A percentile compares a stretch with the other conserved stretches of the same genome.
Conservation (phyloP, 352 stramenopile genomes). For the Phytopythium ostracodes region DNA sequence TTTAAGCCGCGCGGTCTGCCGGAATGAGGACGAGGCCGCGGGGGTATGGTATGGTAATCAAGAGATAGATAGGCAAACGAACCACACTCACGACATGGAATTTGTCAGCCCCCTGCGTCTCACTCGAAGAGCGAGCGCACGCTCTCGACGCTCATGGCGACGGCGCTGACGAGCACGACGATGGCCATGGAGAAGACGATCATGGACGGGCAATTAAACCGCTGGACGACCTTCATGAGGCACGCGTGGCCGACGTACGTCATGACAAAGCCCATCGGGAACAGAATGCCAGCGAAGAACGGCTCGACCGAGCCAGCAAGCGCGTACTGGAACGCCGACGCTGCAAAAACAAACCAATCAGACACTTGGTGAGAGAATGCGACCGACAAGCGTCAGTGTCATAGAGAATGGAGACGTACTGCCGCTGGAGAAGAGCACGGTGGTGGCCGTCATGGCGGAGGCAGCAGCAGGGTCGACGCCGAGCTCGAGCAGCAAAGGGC, state of each 20-base stretch:
- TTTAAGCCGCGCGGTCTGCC: neutral
- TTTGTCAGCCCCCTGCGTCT: neutral
- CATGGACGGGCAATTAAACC: constrained; percentile 61
- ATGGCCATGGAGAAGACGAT: constrained; percentile 70
- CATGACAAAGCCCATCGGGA: constrained; percentile 54
- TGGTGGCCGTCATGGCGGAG: constrained; percentile 87
- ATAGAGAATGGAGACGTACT: constrained; percentile 57
- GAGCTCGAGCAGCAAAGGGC: constrained; percentile 93
- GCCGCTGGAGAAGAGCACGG: constrained; percentile 62
- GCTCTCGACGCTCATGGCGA: constrained; percentile 62
- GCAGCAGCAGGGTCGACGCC: constrained; percentile 80
- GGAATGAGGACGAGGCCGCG: neutral
- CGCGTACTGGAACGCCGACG: constrained; percentile 68
- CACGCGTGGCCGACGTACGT: constrained; percentile 58
- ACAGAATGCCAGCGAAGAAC: constrained; percentile 34
- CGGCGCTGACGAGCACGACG: constrained; percentile 57
- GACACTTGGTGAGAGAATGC: too few relatives aligned
- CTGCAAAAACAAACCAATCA: too few relatives aligned
- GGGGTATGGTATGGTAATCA: neutral
- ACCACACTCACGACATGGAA: neutral
- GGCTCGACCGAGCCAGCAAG: constrained; percentile 47
- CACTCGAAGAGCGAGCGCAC: constrained; percentile 25
- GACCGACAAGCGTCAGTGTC: too few relatives aligned
- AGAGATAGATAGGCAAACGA: neutral
- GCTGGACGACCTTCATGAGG: constrained; percentile 40